These are phyloP conservation scores for Globisporangium spiculum DNA, from an alignment of 352 stramenopile genomes.

Conservation along the genomic window DNA sequence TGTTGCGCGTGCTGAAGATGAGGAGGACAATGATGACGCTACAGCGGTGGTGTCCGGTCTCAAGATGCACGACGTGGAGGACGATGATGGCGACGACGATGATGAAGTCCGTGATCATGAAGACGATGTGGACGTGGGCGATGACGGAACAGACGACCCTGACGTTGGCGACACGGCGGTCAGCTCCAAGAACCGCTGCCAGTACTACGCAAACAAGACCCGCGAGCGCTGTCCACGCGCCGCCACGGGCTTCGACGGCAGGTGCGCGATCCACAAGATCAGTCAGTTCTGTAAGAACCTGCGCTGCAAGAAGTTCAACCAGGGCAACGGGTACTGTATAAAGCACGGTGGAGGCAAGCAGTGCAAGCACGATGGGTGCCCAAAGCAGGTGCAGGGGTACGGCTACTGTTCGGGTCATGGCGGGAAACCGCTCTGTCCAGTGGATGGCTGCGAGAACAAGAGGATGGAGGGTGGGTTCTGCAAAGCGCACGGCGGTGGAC, in stretches of 20 bases:
- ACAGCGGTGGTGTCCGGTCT: constrained; percentile 9
- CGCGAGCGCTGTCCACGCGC: constrained; percentile 59
- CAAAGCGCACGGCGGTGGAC: constrained; percentile 79
- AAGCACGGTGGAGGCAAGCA: constrained; percentile 84
- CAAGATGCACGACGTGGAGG: constrained; percentile 8
- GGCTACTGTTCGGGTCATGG: constrained; percentile 83
- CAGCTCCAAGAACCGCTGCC: constrained; percentile 45
- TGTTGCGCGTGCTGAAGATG: constrained; percentile 18
- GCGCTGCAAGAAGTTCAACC: constrained; percentile 83
- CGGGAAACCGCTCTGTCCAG: constrained; percentile 70
- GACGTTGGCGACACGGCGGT: constrained; percentile 22
- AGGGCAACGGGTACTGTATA: constrained; percentile 84
- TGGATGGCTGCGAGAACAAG: constrained; percentile 80
- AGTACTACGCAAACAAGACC: constrained; percentile 67
- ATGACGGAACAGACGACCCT: constrained; percentile 18
- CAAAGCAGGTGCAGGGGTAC: constrained; percentile 83
- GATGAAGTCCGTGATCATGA: constrained; percentile 1
- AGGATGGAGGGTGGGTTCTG: constrained; percentile 85
- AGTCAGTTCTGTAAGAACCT: constrained; percentile 82
- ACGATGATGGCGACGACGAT: constrained; percentile 14
- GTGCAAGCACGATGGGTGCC: constrained; percentile 74
- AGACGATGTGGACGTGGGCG: constrained; percentile 18
- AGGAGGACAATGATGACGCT: not conserved
- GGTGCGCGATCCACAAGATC: constrained; percentile 78
- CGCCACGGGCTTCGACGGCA: constrained; percentile 66